A percentile compares a stretch with the other conserved stretches of the same genome.
Evolutionary conservation across 176 grass and related monocot genomes (phyloP).

Genomic region (Bothriochloa decipiens): DNA sequence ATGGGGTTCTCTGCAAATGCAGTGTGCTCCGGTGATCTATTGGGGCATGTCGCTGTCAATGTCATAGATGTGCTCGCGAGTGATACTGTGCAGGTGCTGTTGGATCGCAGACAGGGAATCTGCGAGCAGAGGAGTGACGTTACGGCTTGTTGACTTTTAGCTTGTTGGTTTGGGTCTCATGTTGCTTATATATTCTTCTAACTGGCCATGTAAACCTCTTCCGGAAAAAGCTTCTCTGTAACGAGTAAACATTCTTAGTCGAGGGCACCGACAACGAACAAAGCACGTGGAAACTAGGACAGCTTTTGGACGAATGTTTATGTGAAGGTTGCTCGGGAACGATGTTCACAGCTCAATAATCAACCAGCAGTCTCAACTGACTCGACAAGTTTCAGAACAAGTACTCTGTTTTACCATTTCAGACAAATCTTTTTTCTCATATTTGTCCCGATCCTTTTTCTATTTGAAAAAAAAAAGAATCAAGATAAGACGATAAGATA

Average conservation of each 20-base stretch:
- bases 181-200: background rate
- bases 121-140: constrained; percentile 2
- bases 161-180: background rate
- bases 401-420: too few relatives aligned
- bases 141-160: background rate
- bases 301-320: background rate
- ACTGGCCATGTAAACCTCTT: background rate
- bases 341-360: background rate
- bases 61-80: background rate
- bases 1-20: background rate
- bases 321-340: background rate
- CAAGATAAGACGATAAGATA: constrained; percentile 4
- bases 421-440: too few relatives aligned
- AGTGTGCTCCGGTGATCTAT: constrained; percentile 19
- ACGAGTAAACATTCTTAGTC: background rate
- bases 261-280: constrained; percentile 11
- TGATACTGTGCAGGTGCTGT: background rate
- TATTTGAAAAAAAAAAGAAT: background rate
- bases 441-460: too few relatives aligned
- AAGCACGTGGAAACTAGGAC: constrained; percentile 13
- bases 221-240: too few relatives aligned
- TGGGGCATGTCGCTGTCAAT: too few relatives aligned
- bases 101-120: constrained; percentile 7
- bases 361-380: background rate
- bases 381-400: background rate